Evolutionary conservation across 2,329 filamentous ascomycete species (phyloP).

Genomic region (Diplocarpon mali): DNA sequence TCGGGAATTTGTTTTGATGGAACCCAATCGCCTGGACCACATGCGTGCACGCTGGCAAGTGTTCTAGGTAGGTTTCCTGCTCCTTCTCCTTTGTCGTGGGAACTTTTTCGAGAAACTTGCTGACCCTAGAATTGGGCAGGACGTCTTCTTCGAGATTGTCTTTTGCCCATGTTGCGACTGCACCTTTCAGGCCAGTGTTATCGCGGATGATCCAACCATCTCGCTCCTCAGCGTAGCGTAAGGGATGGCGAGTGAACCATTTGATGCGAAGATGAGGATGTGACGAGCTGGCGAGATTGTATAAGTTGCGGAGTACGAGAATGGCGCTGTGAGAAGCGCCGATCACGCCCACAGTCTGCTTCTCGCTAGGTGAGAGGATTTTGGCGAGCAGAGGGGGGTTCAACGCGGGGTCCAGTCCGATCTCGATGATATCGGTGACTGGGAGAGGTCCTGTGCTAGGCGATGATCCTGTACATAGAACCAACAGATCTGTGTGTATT

Average conservation of each 20-base stretch:
- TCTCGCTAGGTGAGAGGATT: conserved; percentile 28
- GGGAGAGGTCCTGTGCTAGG: conserved; percentile 34
- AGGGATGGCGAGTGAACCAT: conserved; percentile 50
- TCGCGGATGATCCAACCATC: conserved; percentile 54
- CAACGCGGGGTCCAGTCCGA: conserved; percentile 45
- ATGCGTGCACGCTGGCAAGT: conserved; percentile 40
- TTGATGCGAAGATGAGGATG: conserved; percentile 44
- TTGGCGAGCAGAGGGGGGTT: conserved; percentile 38
- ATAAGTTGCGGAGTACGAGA: conserved; percentile 49
- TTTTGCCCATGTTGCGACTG: conserved; percentile 47
- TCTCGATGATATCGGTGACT: conserved; percentile 28
- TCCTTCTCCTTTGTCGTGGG: conserved; percentile 28
- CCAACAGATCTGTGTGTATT: conserved; percentile 27
- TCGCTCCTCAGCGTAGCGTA: conserved; percentile 50
- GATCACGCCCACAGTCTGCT: conserved; percentile 42
- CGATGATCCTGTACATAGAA: conserved; percentile 49
- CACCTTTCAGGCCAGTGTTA: conserved; percentile 54
- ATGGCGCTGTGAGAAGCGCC: conserved; percentile 54
- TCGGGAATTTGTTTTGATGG: conserved; percentile 37
- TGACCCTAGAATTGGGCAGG: conserved; percentile 28
- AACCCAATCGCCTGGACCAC: conserved; percentile 51
- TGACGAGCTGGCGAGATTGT: conserved; percentile 38
- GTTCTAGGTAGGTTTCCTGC: conserved; percentile 32
- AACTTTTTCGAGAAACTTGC: conserved; percentile 22
- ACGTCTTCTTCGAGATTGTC: conserved; percentile 44